Conservation (phyloP, 805 yeast species). For the Brettanomyces sp. region DNA sequence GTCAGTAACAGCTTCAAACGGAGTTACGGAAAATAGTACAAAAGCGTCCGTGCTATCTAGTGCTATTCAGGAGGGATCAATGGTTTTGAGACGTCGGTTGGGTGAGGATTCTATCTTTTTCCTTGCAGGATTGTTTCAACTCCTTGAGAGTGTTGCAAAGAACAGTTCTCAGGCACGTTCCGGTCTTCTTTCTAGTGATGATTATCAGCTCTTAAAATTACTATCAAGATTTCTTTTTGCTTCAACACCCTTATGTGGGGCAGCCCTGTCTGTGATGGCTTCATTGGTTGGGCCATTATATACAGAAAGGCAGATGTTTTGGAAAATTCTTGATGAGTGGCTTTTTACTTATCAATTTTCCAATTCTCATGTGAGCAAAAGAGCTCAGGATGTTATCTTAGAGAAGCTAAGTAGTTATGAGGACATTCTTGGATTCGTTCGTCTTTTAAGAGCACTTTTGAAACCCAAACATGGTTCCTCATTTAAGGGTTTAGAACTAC, state of each 20-base stretch:
- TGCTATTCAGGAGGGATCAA: neutral
- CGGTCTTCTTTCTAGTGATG: constrained; percentile 25
- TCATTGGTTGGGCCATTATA: constrained; percentile 42
- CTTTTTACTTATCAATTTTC: constrained; percentile 31
- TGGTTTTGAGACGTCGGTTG: constrained; percentile 37
- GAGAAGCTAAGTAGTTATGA: constrained; percentile 4
- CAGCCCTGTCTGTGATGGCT: constrained; percentile 47
- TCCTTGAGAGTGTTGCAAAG: constrained; percentile 46
- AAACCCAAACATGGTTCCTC: constrained; percentile 23
- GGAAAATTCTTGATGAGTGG: constrained; percentile 69
- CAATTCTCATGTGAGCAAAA: constrained; percentile 9
- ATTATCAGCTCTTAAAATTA: constrained; percentile 20
- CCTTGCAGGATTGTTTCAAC: constrained; percentile 61
- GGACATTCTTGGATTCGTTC: constrained; percentile 42
- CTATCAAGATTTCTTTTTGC: constrained; percentile 19
- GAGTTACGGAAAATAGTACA: neutral
- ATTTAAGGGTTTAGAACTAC: constrained; percentile 31
- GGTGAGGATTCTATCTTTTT: constrained; percentile 76
- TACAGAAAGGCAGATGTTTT: constrained; percentile 39
- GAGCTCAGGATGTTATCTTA: constrained; percentile 28
- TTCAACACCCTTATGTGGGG: constrained; percentile 30
- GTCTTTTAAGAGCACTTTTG: constrained; percentile 34
- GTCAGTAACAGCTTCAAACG: neutral
- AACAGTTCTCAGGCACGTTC: constrained; percentile 27
- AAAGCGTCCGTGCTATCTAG: neutral